Evolutionary conservation across 306 rosid species (phyloP).

Genomic region (Pachyrhizus erosus): DNA sequence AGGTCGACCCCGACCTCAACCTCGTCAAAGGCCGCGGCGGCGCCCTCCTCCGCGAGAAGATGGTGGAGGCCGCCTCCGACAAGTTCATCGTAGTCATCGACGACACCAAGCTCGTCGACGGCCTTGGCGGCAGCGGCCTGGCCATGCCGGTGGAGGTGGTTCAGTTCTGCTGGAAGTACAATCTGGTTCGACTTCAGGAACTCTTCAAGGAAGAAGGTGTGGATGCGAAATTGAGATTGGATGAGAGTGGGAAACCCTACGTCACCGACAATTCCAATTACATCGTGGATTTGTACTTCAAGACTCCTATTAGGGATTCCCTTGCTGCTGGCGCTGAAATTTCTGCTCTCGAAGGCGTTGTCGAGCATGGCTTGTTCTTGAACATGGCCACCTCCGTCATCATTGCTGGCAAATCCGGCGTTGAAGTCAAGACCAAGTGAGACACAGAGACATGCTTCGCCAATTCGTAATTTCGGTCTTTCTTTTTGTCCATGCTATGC

Average conservation of each 20-base stretch:
- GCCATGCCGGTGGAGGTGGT: constrained; percentile 97
- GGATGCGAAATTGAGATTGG: constrained; percentile 72
- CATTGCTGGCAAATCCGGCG: constrained; percentile 67
- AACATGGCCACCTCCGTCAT: constrained; percentile 81
- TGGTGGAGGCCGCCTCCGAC: constrained; percentile 89
- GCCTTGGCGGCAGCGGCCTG: constrained; percentile 76
- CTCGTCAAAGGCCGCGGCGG: constrained; percentile 89
- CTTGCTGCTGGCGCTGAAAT: constrained; percentile 75
- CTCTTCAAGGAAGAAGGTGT: constrained; percentile 73
- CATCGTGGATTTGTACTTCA: constrained; percentile 82
- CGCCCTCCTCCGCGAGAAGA: constrained; percentile 75
- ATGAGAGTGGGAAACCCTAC: constrained; percentile 64
- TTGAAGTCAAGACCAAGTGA: constrained; percentile 69
- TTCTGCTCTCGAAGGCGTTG: constrained; percentile 75
- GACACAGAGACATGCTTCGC: neutral
- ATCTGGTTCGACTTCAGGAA: constrained; percentile 62
- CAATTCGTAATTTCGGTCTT: neutral
- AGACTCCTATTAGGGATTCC: constrained; percentile 67
- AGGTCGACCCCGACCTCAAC: constrained; percentile 79
- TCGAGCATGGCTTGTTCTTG: constrained; percentile 85
- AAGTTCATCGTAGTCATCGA: constrained; percentile 77
- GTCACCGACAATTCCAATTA: constrained; percentile 81
- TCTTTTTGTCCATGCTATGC: neutral
- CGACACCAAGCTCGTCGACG: constrained; percentile 71
- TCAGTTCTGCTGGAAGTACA: constrained; percentile 89